Conservation (phyloP, 495 filamentous ascomycete species). For the Hypomontagnella monticulosa region DNA sequence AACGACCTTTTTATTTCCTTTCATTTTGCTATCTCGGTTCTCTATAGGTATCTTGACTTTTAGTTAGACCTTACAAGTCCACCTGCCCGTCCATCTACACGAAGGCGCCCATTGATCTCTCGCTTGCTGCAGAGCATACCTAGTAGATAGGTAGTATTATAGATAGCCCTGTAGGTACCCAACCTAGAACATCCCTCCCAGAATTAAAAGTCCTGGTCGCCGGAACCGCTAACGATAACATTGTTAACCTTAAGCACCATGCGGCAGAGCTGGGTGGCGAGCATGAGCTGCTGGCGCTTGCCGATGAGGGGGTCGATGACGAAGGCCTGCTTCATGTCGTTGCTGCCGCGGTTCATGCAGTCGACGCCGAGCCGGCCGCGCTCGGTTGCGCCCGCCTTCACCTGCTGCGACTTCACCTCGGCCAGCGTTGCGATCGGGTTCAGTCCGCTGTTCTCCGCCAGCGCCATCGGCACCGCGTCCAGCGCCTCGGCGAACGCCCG, state of each 20-base stretch:
- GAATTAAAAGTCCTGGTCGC: slow-evolving; percentile 86
- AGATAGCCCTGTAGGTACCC: not conserved
- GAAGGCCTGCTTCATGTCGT: slow-evolving; percentile 96
- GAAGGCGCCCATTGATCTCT: too few relatives aligned
- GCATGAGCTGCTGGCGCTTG: slow-evolving; percentile 93
- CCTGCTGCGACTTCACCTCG: slow-evolving; percentile 93
- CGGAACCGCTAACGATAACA: slow-evolving; percentile 93
- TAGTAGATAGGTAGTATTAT: too few relatives aligned
- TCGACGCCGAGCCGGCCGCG: slow-evolving; percentile 84
- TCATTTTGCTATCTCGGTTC: too few relatives aligned
- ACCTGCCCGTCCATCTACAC: slow-evolving; percentile 32
- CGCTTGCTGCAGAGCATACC: too few relatives aligned
- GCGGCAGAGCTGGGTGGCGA: slow-evolving; percentile 96
- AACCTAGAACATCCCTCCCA: too few relatives aligned
- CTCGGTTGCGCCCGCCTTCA: slow-evolving; percentile 81
- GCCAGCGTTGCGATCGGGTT: slow-evolving; percentile 96
- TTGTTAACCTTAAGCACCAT: slow-evolving; percentile 99
- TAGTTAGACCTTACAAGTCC: slow-evolving; percentile 1
- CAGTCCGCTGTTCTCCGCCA: slow-evolving; percentile 96
- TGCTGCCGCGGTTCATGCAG: slow-evolving; percentile 94
- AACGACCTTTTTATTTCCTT: too few relatives aligned
- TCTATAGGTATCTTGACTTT: slow-evolving; percentile 21
- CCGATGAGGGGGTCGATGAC: slow-evolving; percentile 98
- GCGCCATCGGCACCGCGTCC: slow-evolving; percentile 93
- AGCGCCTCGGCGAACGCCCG: slow-evolving; percentile 95